Evolutionary conservation across 495 filamentous ascomycete genomes (phyloP).

Genomic region (Neurospora sp.): DNA sequence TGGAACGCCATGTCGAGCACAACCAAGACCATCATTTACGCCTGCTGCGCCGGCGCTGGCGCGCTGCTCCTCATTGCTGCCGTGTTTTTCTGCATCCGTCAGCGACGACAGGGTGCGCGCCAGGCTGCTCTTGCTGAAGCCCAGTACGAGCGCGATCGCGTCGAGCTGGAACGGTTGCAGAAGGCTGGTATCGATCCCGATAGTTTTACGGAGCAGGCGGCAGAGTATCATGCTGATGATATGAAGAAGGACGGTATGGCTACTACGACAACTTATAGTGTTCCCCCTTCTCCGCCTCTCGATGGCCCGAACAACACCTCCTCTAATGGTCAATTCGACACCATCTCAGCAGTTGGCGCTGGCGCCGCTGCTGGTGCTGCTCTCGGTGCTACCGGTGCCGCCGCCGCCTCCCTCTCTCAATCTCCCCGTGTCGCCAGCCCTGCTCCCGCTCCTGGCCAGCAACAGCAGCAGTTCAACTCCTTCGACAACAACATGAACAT

Average conservation of each 20-base stretch:
- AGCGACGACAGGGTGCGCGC: constrained; percentile 53
- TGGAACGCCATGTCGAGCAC: constrained; percentile 45
- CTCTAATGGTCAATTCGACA: background rate
- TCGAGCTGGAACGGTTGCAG: constrained; percentile 51
- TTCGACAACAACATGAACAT: background rate
- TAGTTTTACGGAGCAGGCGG: constrained; percentile 26
- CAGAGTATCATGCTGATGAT: constrained; percentile 31
- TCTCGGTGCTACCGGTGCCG: constrained; percentile 15
- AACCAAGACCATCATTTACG: constrained; percentile 52
- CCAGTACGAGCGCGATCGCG: constrained; percentile 46
- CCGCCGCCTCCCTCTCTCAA: constrained; percentile 17
- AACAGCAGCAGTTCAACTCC: background rate
- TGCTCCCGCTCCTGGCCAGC: constrained; percentile 3
- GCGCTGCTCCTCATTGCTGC: constrained; percentile 38
- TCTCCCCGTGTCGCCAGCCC: constrained; percentile 16
- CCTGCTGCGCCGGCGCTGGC: constrained; percentile 41
- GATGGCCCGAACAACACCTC: constrained; percentile 14
- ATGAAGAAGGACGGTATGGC: constrained; percentile 22
- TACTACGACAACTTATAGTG: constrained; percentile 24
- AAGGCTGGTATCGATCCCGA: constrained; percentile 36
- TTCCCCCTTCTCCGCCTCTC: constrained; percentile 24
- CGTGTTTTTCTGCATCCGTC: constrained; percentile 53
- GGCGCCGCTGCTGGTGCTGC: constrained; percentile 8
- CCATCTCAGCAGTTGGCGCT: constrained; percentile 1
- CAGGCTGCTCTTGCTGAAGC: constrained; percentile 51